Evolutionary conservation across 371 early-diverging fungal genomes (phyloP).

Genomic region (Mortierella sp.): DNA sequence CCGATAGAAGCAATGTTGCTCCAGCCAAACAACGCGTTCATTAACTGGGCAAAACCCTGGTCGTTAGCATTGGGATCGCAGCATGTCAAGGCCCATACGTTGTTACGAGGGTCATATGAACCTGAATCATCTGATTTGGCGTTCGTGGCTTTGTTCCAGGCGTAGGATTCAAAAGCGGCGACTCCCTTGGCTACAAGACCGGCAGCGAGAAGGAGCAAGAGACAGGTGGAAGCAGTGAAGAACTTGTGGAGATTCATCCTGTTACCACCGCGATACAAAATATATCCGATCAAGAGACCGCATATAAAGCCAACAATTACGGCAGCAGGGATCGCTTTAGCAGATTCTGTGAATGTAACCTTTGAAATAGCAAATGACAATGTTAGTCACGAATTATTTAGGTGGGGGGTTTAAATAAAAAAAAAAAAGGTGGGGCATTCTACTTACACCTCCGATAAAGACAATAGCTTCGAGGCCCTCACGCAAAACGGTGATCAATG

Average conservation of each 20-base stretch:
- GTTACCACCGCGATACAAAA: constrained; percentile 80
- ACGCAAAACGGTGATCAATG: constrained; percentile 83
- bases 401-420: neutral
- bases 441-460: constrained; percentile 84
- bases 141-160: constrained; percentile 57
- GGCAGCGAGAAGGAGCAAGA: constrained; percentile 83
- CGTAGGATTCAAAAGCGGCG: constrained; percentile 39
- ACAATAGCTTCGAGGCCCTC: constrained; percentile 88
- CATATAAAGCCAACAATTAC: constrained; percentile 76
- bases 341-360: constrained; percentile 72
- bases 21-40: constrained; percentile 85
- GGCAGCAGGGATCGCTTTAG: constrained; percentile 83
- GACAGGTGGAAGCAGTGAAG: constrained; percentile 76
- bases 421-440: neutral
- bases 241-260: constrained; percentile 78
- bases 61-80: constrained; percentile 55
- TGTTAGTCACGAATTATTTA: neutral
- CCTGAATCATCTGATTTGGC: constrained; percentile 60
- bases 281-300: constrained; percentile 75
- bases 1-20: constrained; percentile 78
- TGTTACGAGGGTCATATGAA: constrained; percentile 60
- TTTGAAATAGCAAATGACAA: constrained; percentile 8
- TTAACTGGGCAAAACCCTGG: constrained; percentile 75
- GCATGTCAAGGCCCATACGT: constrained; percentile 57
- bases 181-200: constrained; percentile 75